Percentiles rank a stretch among this genome's conserved stretches.
phyloP scores from a whole-genome alignment of 768 basidiomycete species.

The Boletus pseudo-olivaceus region DNA sequence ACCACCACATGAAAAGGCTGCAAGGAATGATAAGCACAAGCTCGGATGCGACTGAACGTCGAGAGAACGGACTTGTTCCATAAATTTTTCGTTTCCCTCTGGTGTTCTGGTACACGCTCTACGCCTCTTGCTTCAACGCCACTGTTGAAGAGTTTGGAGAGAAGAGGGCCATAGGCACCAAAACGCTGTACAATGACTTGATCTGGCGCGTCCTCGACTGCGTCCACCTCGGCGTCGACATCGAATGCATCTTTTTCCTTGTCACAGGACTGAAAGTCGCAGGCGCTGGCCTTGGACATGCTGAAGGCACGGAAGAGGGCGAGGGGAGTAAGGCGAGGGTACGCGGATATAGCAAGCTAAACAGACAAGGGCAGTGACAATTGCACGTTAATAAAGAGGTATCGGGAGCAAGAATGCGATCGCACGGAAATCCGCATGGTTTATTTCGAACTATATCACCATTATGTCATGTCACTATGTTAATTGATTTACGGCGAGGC shows the following conservation, averaged over 20 bases:
- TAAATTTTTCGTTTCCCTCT: conserved; percentile 41
- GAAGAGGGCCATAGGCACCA: conserved; percentile 27
- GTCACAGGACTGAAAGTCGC: conserved; percentile 10
- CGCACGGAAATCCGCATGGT: too few relatives aligned
- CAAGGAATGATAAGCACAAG: not conserved
- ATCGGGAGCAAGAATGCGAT: too few relatives aligned
- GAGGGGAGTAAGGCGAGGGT: not conserved
- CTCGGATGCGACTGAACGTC: not conserved
- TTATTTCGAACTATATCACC: too few relatives aligned
- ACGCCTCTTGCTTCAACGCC: conserved; percentile 55
- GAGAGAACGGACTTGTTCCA: conserved; percentile 40
- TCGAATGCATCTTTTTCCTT: conserved; percentile 14
- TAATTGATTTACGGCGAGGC: too few relatives aligned
- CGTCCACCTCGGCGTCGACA: not conserved
- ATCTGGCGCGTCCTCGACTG: conserved; percentile 27
- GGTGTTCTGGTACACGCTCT: conserved; percentile 50
- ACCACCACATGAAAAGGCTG: conserved; percentile 48
- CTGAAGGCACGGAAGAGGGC: not conserved
- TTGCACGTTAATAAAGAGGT: too few relatives aligned
- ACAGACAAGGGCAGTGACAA: too few relatives aligned
- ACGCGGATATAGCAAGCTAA: not conserved
- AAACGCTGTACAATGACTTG: conserved; percentile 29
- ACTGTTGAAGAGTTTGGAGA: conserved; percentile 40
- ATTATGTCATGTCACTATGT: too few relatives aligned
- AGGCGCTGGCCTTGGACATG: conserved; percentile 9